Base-by-base conservation (phyloP, 1,284 basidiomycete genomes). In the Apiotrichum akiyoshidainum region DNA sequence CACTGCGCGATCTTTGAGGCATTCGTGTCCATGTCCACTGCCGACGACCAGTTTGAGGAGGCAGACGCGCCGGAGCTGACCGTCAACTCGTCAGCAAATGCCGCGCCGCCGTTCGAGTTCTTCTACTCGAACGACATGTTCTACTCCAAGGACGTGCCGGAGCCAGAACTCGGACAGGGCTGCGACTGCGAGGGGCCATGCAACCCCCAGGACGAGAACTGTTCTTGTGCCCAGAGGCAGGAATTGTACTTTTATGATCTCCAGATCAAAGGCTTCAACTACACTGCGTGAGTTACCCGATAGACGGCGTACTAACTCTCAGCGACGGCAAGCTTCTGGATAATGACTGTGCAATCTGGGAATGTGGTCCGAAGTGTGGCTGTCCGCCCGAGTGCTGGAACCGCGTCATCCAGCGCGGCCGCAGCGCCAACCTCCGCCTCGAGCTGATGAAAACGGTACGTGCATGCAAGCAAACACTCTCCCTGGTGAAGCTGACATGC, bases 371-470 rank as follows among this genome's bases (percentile, higher is more conserved):
- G 46, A 79, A 85, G 16, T 96, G 92, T 72, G 81, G 83, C 1
- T 96, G 92, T 75, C 85, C 85, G 4, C 85, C 87, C 1, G 84
- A 86, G 46, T 96, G 92, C 72, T 80, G 78, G 51, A 95, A 95
- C 74, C 79, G 91, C 69, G 92, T 93, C 53, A 88, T 92, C 22
- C 90, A 92, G 65, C 82, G 85, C 61, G 92, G 92, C 1, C 81
- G 92, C 33, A 84, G 81, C 67, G 80, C 80, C 59, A 77, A 79
- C 7, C 80, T 91, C 37, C 81, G 82, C 46, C 84, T 91, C 40
- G 81, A 82, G 57, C 86, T 88, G 68, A 92, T 91, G 1, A 68
- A 72, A 46, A 75, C 77, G 5, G 70, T 68, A 21, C 46, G 60
- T 42, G 46, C 26, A 31, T 31, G 26, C 26, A 31, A 4, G 26